Evolutionary conservation across 2,329 filamentous ascomycete genomes (phyloP), one percentile per base, ranked within the genome.

Genomic region (Tolypocladium endophyticum): DNA sequence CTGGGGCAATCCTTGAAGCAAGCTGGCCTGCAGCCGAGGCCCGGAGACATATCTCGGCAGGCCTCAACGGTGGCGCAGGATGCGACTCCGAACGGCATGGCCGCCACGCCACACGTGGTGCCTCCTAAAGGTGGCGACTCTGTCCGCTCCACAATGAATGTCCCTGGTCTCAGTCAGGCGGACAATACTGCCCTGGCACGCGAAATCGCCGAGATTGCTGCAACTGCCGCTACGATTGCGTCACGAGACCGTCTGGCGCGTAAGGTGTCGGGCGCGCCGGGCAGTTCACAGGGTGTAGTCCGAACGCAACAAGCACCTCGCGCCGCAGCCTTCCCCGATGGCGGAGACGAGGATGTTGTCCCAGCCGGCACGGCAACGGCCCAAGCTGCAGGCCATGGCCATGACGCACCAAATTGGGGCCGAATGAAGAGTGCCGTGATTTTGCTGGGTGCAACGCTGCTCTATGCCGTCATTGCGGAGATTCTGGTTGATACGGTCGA

Each of bases 391-490:
- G 68, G 74, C 18, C 80, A 81, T 58, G 90, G 89, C 54, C 95
- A 99, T 68, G 94, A 99, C 73, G 94, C 94, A n/a, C 94, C 94
- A 5, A 99, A 99, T 72, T 99, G 94, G 94, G 90, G 93, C 68
- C 87, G 92, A 62, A 84, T 82, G 58, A 97, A 97, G 82, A 96
- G 91, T 78, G 83, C 91, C 2, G 79, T 97, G 55, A 93, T 99
- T 61, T 80, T 99, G 16, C 85, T 97, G 65, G 87, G 85, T 1
- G 93, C 95, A 3, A 99, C 94, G 0, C 69, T 97, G 18, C 81
- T 96, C 16, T 99, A 99, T 71, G 94, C 95, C n/a, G 79, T 97
- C 43, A 96, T 99, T 71, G 94, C 94, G 9, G 94, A 99, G 73
- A 97, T 99, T 58, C 77, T 99, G 7, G 95, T 99, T 50, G 90